A percentile compares a stretch with the other conserved stretches of the same genome.
These are phyloP conservation scores for Fusarium fracticaudum DNA, from an alignment of 2,329 filamentous ascomycete species.

Conservation along the genomic window DNA sequence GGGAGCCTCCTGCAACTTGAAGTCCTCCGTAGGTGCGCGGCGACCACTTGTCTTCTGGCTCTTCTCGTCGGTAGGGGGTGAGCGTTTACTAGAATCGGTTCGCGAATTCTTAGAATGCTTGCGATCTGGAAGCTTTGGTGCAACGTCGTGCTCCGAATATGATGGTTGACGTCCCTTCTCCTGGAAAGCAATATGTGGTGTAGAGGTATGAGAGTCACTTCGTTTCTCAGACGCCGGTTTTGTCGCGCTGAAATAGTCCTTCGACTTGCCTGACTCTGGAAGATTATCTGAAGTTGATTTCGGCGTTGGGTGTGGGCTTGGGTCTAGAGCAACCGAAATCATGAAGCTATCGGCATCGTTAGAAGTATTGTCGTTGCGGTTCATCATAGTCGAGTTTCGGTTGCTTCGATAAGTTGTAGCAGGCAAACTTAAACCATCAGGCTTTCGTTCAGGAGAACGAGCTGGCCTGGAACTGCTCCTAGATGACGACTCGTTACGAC, in stretches of 20 bases:
- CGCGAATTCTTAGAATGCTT: slow-evolving; percentile 58
- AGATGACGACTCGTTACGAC: slow-evolving; percentile 64
- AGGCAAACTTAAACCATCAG: slow-evolving; percentile 74
- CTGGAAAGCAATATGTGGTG: slow-evolving; percentile 92
- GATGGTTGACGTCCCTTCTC: slow-evolving; percentile 75
- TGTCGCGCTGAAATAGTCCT: slow-evolving; percentile 66
- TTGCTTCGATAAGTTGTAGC: slow-evolving; percentile 82
- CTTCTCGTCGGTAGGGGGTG: slow-evolving; percentile 52
- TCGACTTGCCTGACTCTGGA: slow-evolving; percentile 56
- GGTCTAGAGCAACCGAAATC: slow-evolving; percentile 79
- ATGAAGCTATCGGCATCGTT: slow-evolving; percentile 75
- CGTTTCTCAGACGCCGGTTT: slow-evolving; percentile 59
- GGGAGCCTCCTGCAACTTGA: slow-evolving; percentile 84
- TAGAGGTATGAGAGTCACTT: slow-evolving; percentile 64
- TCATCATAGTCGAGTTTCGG: slow-evolving; percentile 74
- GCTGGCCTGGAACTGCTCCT: slow-evolving; percentile 63
- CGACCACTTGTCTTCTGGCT: slow-evolving; percentile 48
- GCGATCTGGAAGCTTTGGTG: slow-evolving; percentile 56
- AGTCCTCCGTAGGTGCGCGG: slow-evolving; percentile 63
- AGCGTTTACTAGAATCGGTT: slow-evolving; percentile 47
- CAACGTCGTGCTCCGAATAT: slow-evolving; percentile 62
- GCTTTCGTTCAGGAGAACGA: slow-evolving; percentile 65
- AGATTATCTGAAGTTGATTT: slow-evolving; percentile 61
- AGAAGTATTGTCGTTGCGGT: slow-evolving; percentile 55
- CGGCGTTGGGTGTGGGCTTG: slow-evolving; percentile 69